A percentile compares a stretch with the other conserved stretches of the same genome.
phyloP scores from a whole-genome alignment of 1,284 basidiomycete genomes.

The Tausonia pullulans region DNA sequence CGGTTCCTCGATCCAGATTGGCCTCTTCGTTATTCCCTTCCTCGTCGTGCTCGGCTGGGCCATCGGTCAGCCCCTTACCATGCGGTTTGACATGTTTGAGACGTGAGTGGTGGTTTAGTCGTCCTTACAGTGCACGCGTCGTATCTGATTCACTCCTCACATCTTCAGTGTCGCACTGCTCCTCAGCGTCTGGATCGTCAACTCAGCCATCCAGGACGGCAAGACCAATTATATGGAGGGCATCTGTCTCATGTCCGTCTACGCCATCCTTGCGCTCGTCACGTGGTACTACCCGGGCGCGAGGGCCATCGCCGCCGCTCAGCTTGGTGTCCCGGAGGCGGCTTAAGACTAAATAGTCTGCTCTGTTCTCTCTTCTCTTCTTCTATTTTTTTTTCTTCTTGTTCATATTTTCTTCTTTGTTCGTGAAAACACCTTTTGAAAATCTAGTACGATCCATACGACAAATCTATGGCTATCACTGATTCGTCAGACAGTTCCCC shows the following conservation, averaged over 20 bases:
- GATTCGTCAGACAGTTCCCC: too few relatives aligned
- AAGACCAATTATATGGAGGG: not conserved
- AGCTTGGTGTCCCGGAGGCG: not conserved
- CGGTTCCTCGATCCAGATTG: slow-evolving; percentile 72
- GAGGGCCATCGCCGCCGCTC: not conserved
- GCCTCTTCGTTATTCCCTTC: slow-evolving; percentile 66
- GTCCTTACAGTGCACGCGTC: slow-evolving; percentile 6
- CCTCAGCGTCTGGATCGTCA: slow-evolving; percentile 61
- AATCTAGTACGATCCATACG: too few relatives aligned
- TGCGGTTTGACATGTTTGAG: slow-evolving; percentile 35
- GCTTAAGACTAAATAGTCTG: not conserved
- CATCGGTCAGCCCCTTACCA: slow-evolving; percentile 39
- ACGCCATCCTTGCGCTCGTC: slow-evolving; percentile 31
- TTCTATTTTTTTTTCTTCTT: not conserved
- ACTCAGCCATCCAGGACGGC: slow-evolving; percentile 63
- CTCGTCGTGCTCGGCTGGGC: slow-evolving; percentile 42
- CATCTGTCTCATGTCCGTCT: slow-evolving; percentile 35
- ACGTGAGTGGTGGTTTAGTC: slow-evolving; percentile 22
- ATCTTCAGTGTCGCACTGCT: slow-evolving; percentile 38
- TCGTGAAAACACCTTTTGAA: not conserved
- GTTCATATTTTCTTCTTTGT: not conserved
- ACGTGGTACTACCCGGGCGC: slow-evolving; percentile 22
- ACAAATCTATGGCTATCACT: too few relatives aligned
- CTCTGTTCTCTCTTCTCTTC: not conserved
- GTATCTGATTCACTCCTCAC: not conserved